Percentiles rank a stretch among this genome's conserved stretches.
These are phyloP conservation scores for Wickerhamiella galacta DNA, from an alignment of 805 yeast genomes.

Conservation along the genomic window DNA sequence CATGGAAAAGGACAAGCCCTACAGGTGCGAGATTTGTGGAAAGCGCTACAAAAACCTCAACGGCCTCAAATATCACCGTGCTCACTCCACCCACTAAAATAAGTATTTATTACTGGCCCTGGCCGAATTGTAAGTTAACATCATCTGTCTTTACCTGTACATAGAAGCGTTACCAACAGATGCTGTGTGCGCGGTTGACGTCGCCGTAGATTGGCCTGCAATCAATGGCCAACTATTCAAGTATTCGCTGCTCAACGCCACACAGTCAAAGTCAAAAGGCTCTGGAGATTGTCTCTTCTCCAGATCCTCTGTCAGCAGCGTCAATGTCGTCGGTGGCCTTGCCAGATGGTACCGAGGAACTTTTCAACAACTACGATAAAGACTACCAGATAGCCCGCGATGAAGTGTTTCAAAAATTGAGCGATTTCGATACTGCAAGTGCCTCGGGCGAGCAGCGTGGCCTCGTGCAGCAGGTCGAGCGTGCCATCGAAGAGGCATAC, in stretches of 20 bases:
- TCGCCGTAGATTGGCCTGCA: no score
- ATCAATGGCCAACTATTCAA: no score
- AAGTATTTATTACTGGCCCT: not conserved
- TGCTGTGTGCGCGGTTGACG: no score
- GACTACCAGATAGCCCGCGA: not conserved
- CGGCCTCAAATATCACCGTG: slow-evolving; percentile 92
- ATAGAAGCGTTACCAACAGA: no score
- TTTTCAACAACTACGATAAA: not conserved
- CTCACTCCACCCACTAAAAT: slow-evolving; percentile 81
- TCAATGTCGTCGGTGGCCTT: no score
- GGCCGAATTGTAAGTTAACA: no score
- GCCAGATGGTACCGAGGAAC: not conserved
- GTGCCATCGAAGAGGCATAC: slow-evolving; percentile 53
- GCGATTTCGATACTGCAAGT: not conserved
- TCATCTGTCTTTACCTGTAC: no score
- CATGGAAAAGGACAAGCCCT: slow-evolving; percentile 94
- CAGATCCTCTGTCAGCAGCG: no score
- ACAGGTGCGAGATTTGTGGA: slow-evolving; percentile 96
- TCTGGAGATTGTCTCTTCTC: no score
- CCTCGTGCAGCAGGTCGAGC: not conserved
- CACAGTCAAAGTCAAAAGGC: no score
- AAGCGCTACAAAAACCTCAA: slow-evolving; percentile 90
- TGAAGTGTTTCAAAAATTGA: not conserved
- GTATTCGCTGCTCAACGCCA: no score
- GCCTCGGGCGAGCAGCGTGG: not conserved